Base-by-base conservation (phyloP, 176 grass and related monocot genomes). In the Canna indica region DNA sequence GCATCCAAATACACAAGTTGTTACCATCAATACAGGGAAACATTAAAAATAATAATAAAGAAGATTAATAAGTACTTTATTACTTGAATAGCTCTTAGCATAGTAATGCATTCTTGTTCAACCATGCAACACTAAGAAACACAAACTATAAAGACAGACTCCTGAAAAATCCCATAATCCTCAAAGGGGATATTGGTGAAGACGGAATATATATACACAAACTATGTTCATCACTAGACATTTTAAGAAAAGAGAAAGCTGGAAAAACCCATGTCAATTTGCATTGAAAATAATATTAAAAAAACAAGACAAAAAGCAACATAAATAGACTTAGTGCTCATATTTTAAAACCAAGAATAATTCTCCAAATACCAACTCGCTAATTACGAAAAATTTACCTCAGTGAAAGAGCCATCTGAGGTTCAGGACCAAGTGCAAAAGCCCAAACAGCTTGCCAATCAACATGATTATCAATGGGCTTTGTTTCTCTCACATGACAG, bases 371-470 rank as follows among this genome's bases (percentile, higher is more conserved):
- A 22, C 20, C 5, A 65, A 34, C 7, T 33, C 25, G 8, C 20
- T 64, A 56, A 36, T 27, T 24, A 18, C 25, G 24, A 67, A 18
- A 30, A 9, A 12, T 75, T 77, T 76, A 92, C 94, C 94, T 92
- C 79, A 97, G 52, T 75, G 86, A 87, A 74, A 92, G 80, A 75
- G 82, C 81, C 79, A 92, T 58, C 61, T 97, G 81, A 46, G 89
- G 94, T 85, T 97, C 94, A 30, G 94, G 94, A 3, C 94, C 94
- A 69, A 97, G 75, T 68, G 82, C 79, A 90, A 87, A 92, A 12
- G 94, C 84, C 94, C 94, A 97, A 73, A 97, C 77, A 77, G 94
- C 86, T 97, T 92, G 89, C 86, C 94, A 97, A 61, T 97, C 89
- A 81, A 79, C 61, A 75, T 81, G 73, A 24, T 75, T 85, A 46